Conservation (phyloP, 2,329 filamentous ascomycete genomes). For the Laburnicola sp. region DNA sequence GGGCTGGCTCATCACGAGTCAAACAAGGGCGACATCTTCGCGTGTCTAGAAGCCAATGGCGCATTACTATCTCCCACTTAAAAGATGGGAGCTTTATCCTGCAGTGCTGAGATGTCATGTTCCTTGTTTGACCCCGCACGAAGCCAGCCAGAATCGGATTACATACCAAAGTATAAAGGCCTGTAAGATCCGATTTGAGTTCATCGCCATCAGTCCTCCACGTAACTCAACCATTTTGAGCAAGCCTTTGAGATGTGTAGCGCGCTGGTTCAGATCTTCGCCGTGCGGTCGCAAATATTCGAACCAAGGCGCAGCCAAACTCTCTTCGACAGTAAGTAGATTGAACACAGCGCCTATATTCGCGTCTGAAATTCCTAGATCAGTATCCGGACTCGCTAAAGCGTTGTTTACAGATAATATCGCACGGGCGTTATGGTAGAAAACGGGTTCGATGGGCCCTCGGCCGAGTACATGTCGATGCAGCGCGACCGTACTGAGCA, state of each 20-base stretch:
- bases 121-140: neutral
- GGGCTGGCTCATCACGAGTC: conserved; percentile 15
- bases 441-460: conserved; percentile 35
- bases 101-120: conserved; percentile 1
- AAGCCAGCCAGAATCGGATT: conserved; percentile 9
- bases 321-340: conserved; percentile 42
- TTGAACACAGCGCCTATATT: conserved; percentile 47
- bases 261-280: conserved; percentile 36
- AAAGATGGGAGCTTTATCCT: neutral
- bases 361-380: conserved; percentile 37
- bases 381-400: conserved; percentile 31
- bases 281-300: conserved; percentile 24
- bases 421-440: conserved; percentile 40
- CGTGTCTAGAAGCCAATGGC: neutral
- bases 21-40: conserved; percentile 4
- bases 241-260: conserved; percentile 40
- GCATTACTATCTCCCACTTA: neutral
- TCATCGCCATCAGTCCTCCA: conserved; percentile 39
- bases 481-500: conserved; percentile 41
- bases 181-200: conserved; percentile 44
- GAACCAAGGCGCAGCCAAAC: conserved; percentile 30
- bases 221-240: conserved; percentile 41
- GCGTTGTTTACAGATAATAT: conserved; percentile 40
- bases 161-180: conserved; percentile 48
- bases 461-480: conserved; percentile 39